phyloP scores from a whole-genome alignment of 352 stramenopile species.

The Sclerospora graminicola region DNA sequence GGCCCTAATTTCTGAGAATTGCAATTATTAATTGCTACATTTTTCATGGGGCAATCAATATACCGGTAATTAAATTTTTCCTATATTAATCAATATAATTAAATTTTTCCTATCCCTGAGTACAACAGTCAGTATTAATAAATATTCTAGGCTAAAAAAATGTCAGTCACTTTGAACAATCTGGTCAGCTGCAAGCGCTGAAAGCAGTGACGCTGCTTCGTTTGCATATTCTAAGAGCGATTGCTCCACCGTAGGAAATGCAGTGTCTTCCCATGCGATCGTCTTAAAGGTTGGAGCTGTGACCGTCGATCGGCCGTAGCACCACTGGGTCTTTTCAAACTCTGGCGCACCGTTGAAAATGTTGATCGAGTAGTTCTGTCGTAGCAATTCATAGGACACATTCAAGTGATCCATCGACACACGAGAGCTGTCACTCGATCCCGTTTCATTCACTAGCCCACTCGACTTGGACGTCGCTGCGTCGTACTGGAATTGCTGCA shows the following conservation, averaged over 20 bases:
- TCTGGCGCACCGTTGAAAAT: constrained; percentile 32
- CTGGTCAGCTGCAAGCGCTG: constrained; percentile 1
- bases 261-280: constrained; percentile 23
- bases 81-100: too few relatives aligned
- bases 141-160: too few relatives aligned
- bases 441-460: constrained; percentile 2
- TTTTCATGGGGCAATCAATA: too few relatives aligned
- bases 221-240: constrained; percentile 23
- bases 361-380: constrained; percentile 24
- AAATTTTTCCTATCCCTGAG: too few relatives aligned
- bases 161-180: constrained; percentile 11
- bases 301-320: constrained; percentile 28
- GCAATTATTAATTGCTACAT: too few relatives aligned
- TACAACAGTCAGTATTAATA: too few relatives aligned
- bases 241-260: constrained; percentile 20
- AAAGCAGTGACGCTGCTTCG: constrained; percentile 20
- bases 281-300: constrained; percentile 16
- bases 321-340: constrained; percentile 29
- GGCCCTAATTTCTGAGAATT: too few relatives aligned
- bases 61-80: too few relatives aligned
- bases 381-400: constrained; percentile 20
- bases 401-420: constrained; percentile 7
- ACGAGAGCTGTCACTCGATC: constrained; percentile 1
- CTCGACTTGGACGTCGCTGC: constrained; percentile 10
- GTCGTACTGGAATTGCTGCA: constrained; percentile 28